Percentiles rank a stretch among this genome's conserved stretches.
Conservation (phyloP, 768 basidiomycete species). For the Clitopilus passeckerianus region DNA sequence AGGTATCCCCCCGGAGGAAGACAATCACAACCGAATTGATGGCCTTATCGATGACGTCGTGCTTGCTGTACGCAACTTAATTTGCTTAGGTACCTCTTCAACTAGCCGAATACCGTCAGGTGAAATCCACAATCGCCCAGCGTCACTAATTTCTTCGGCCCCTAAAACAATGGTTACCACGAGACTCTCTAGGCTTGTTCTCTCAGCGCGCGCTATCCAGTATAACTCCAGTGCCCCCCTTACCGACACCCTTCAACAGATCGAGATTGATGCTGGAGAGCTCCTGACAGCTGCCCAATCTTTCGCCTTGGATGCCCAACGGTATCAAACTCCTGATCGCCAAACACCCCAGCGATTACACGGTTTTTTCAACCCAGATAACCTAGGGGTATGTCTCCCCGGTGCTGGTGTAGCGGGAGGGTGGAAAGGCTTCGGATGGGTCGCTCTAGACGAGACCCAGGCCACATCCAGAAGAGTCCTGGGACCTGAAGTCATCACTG, state of each 20-base stretch:
- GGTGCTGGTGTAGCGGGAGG: constrained; percentile 74
- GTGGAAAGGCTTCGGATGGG: constrained; percentile 88
- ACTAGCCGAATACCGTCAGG: constrained; percentile 57
- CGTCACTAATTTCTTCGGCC: constrained; percentile 46
- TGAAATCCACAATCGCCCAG: constrained; percentile 38
- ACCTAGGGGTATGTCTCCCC: constrained; percentile 72
- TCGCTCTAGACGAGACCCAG: constrained; percentile 48
- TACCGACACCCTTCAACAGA: constrained; percentile 60
- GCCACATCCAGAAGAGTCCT: constrained; percentile 43
- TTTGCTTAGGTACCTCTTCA: constrained; percentile 61
- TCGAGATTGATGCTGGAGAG: constrained; percentile 73
- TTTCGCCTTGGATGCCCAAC: constrained; percentile 69
- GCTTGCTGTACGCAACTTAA: constrained; percentile 68
- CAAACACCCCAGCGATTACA: constrained; percentile 47
- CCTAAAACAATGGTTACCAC: constrained; percentile 82
- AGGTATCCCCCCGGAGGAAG: constrained; percentile 34
- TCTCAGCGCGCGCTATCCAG: constrained; percentile 84
- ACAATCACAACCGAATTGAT: constrained; percentile 58
- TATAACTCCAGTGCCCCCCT: constrained; percentile 67
- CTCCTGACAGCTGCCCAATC: constrained; percentile 65
- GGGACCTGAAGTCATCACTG: constrained; percentile 45
- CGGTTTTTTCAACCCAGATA: constrained; percentile 54
- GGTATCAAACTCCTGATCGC: constrained; percentile 35
- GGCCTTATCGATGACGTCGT: constrained; percentile 61
- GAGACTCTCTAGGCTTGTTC: constrained; percentile 82